phyloP scores from a whole-genome alignment of 805 yeast genomes.

The Wickerhamiella qilinensis region DNA sequence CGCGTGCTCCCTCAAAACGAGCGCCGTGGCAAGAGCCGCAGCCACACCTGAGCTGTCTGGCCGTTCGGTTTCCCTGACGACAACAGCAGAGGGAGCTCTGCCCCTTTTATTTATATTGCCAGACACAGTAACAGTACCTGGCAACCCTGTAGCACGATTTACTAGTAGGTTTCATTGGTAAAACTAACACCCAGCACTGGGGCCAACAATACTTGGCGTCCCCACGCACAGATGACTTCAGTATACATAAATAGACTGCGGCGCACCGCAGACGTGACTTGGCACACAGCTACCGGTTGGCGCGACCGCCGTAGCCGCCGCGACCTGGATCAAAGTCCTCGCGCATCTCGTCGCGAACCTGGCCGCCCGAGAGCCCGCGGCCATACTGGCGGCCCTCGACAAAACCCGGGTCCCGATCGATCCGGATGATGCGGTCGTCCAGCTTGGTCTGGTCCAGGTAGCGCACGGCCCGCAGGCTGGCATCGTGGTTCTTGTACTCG shows the following conservation, averaged over 20 bases:
- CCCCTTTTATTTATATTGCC: not conserved
- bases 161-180: too few species aligned
- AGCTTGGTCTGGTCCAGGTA: slow-evolving; percentile 67
- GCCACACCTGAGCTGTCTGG: not conserved
- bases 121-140: too few species aligned
- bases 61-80: too few species aligned
- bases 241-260: too few species aligned
- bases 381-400: slow-evolving; percentile 93
- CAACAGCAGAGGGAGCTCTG: too few species aligned
- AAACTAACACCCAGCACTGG: too few species aligned
- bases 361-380: slow-evolving; percentile 86
- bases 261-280: too few species aligned
- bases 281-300: too few species aligned
- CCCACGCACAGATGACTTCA: too few species aligned
- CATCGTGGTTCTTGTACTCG: slow-evolving; percentile 48
- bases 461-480: slow-evolving; percentile 70
- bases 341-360: slow-evolving; percentile 53
- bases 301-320: slow-evolving; percentile 26
- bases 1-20: slow-evolving; percentile 36
- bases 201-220: too few species aligned
- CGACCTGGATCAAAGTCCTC: slow-evolving; percentile 29
- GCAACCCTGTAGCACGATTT: too few species aligned
- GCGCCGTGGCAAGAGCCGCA: slow-evolving; percentile 10
- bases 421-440: slow-evolving; percentile 66
- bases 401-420: slow-evolving; percentile 93